Evolutionary conservation across 2,329 filamentous ascomycete genomes (phyloP), one percentile per base, ranked within the genome.

Genomic region (Aspergillus sp.): DNA sequence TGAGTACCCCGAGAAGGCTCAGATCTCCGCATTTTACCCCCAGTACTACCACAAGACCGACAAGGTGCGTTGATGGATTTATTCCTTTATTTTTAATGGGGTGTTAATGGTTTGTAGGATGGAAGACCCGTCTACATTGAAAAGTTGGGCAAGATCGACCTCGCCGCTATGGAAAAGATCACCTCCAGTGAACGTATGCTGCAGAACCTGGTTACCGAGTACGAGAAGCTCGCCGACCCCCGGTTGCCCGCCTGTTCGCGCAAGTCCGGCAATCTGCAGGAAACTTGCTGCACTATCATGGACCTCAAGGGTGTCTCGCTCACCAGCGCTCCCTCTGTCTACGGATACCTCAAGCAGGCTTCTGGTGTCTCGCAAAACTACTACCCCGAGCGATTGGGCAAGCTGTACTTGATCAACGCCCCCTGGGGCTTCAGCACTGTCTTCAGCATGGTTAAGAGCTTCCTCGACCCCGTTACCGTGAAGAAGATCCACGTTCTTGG

Each of bases 281-380:
- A 98, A 77, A 98, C 93, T 26, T 96, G 89, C 76, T 97, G 93
- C 83, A 91, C 88, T 52, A 90, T 98, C 72, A 93, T 97, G 85
- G 93, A 98, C 71, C 79, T 96, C 68, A 95, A 95, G 76, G 90
- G 90, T 50, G 90, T 98, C 26, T 88, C 88, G 46, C 73, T 97
- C 57, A 78, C 77, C 65, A 93, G 86, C 71, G 83, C 88, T 35
- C 79, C 82, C 50, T 85, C 86, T 49, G 91, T 96, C 46, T 95
- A 94, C 75, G 79, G 82, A 43, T 97, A 96, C 74, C 81, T 98
- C 56, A 82, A 82, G 60, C 81, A 86, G 65, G 90, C 89, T 37
- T 93, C 89, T 30, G 83, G 75, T 66, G 88, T 98, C 72, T 95
- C 88, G 53, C 93, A 97, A 73, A 95, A 97, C 80, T 95, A 97